phyloP scores from a whole-genome alignment of 129 eudicot species.

The sunflower (Helianthus annuus) region DNA sequence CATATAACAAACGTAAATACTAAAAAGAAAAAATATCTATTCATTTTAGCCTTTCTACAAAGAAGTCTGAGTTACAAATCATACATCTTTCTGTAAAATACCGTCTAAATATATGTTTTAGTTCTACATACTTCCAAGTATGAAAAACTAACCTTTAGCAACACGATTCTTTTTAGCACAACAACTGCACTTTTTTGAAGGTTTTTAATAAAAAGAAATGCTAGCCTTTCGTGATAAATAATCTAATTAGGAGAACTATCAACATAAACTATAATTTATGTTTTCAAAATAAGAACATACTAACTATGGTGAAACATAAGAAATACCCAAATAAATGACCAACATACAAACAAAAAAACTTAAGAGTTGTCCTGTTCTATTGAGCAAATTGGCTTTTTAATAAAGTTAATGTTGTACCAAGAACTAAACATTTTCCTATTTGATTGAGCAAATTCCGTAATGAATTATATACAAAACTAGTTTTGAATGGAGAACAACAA shows the following conservation, averaged over 20 bases:
- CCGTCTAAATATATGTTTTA: too few species aligned
- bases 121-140: background rate
- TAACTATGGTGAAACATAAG: background rate
- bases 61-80: background rate
- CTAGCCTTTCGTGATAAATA: conserved; percentile 51
- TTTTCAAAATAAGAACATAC: background rate
- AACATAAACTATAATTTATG: background rate
- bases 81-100: background rate
- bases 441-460: background rate
- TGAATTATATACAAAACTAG: background rate
- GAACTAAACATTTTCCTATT: too few species aligned
- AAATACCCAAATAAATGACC: conserved; percentile 2
- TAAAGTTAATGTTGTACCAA: background rate
- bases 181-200: conserved; percentile 83
- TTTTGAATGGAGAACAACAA: background rate
- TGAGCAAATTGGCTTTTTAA: background rate
- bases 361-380: background rate
- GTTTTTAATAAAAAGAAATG: conserved; percentile 78
- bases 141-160: conserved; percentile 70
- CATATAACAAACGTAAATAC: conserved; percentile 7
- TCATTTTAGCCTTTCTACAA: conserved; percentile 3
- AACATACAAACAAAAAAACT: background rate
- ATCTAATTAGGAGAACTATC: conserved; percentile 39
- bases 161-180: conserved; percentile 65
- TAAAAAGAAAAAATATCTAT: conserved; percentile 1